These are phyloP conservation scores for Acanthamoeba castellanii DNA, from an alignment of 208 protist species.

Conservation along the genomic window DNA sequence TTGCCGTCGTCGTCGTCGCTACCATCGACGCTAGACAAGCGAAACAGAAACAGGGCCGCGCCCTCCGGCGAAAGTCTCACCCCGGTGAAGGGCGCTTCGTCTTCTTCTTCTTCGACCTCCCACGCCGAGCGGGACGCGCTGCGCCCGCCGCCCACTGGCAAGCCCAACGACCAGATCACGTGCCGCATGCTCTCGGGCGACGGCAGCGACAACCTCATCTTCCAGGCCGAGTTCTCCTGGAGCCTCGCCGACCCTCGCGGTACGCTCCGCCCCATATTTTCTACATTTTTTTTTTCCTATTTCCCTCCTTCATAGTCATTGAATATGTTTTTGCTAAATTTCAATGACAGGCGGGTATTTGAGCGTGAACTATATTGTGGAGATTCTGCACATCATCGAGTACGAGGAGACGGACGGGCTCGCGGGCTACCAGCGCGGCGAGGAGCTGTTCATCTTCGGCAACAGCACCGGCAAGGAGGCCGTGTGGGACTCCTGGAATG, in stretches of 20 bases:
- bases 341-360: neutral
- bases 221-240: conserved; percentile 55
- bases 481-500: conserved; percentile 5
- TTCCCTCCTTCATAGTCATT: too few relatives aligned
- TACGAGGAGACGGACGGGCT: neutral
- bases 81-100: too few relatives aligned
- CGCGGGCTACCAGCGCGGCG: conserved; percentile 28
- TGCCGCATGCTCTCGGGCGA: conserved; percentile 46
- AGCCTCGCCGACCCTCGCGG: neutral
- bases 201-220: conserved; percentile 47
- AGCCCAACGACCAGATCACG: conserved; percentile 20
- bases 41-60: too few relatives aligned
- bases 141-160: neutral
- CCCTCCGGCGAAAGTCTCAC: too few relatives aligned
- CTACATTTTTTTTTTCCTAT: too few relatives aligned
- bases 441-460: conserved; percentile 33
- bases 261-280: neutral
- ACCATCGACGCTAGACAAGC: too few relatives aligned
- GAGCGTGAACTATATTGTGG: neutral
- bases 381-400: conserved; percentile 47
- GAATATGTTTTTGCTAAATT: too few relatives aligned
- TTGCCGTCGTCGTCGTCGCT: too few relatives aligned
- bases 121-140: neutral
- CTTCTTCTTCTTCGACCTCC: too few relatives aligned
- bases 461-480: conserved; percentile 21